phyloP scores from a whole-genome alignment of 176 grass and related monocot genomes.

The Saccharum officinarum region DNA sequence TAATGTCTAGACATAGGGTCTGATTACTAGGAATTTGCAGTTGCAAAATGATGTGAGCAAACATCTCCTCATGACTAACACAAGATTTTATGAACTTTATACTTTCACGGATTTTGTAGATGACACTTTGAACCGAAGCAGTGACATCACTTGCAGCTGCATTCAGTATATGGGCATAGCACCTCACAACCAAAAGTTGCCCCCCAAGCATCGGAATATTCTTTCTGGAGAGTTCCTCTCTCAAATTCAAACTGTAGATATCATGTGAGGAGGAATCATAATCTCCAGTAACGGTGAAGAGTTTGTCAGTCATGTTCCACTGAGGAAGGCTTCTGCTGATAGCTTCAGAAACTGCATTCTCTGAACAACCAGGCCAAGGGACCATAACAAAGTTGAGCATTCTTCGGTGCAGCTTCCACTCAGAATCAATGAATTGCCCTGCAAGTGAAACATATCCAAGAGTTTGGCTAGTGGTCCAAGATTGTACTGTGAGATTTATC shows the following conservation, averaged over 20 bases:
- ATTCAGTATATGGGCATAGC: conserved; percentile 58
- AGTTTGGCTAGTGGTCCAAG: conserved; percentile 55
- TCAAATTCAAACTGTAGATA: conserved; percentile 53
- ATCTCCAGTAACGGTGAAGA: conserved; percentile 54
- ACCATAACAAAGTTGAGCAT: conserved; percentile 59
- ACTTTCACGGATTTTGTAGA: conserved; percentile 66
- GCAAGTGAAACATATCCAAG: conserved; percentile 50
- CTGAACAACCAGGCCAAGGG: conserved; percentile 33
- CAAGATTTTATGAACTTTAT: conserved; percentile 60
- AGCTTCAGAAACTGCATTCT: conserved; percentile 49
- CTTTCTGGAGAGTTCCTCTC: conserved; percentile 43
- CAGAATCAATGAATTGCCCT: conserved; percentile 56
- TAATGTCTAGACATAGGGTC: conserved; percentile 50
- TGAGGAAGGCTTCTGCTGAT: conserved; percentile 40
- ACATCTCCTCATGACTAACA: conserved; percentile 35
- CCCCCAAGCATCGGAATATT: conserved; percentile 32
- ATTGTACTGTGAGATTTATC: conserved; percentile 41
- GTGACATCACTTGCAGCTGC: conserved; percentile 48
- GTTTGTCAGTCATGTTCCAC: conserved; percentile 50
- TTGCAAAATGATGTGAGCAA: conserved; percentile 34
- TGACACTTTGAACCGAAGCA: conserved; percentile 40
- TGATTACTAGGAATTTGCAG: conserved; percentile 48
- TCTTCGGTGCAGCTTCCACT: conserved; percentile 57
- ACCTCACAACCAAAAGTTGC: conserved; percentile 49
- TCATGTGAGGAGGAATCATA: conserved; percentile 52